phyloP scores from a whole-genome alignment of 2,329 filamentous ascomycete genomes.

The Cladosporium sp. region DNA sequence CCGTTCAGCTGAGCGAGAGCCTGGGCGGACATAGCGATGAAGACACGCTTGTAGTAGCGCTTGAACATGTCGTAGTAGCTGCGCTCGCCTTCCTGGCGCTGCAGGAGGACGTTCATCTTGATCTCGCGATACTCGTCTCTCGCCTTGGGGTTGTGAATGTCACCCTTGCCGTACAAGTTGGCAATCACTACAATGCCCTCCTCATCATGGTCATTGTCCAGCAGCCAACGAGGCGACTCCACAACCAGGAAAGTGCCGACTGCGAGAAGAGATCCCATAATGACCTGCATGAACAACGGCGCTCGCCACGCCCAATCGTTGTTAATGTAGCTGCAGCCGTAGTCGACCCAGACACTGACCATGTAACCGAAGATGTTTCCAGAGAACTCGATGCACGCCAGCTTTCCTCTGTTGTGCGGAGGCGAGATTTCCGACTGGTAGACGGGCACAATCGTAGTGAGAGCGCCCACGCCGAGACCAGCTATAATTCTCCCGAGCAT shows the following conservation, averaged over 20 bases:
- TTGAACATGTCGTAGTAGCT: slow-evolving; percentile 92
- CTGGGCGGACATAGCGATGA: slow-evolving; percentile 98
- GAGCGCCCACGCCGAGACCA: slow-evolving; percentile 45
- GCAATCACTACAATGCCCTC: slow-evolving; percentile 98
- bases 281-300: slow-evolving; percentile 83
- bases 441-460: slow-evolving; percentile 48
- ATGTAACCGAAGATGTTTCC: slow-evolving; percentile 96
- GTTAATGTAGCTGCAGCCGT: slow-evolving; percentile 87
- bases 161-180: slow-evolving; percentile 90
- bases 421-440: slow-evolving; percentile 63
- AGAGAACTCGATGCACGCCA: slow-evolving; percentile 96
- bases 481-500: slow-evolving; percentile 45
- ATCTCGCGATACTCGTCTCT: slow-evolving; percentile 96
- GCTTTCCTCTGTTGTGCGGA: slow-evolving; percentile 88
- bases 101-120: slow-evolving; percentile 92
- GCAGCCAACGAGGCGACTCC: slow-evolving; percentile 92
- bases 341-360: slow-evolving; percentile 97
- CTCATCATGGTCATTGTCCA: slow-evolving; percentile 96
- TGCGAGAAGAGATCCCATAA: slow-evolving; percentile 84
- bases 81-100: slow-evolving; percentile 90
- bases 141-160: slow-evolving; percentile 88
- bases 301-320: slow-evolving; percentile 84
- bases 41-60: slow-evolving; percentile 82
- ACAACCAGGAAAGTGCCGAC: slow-evolving; percentile 87
- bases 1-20: slow-evolving; percentile 93